Evolutionary conservation across 2,329 filamentous ascomycete genomes (phyloP).

Genomic region (Aspergillus neoniger): DNA sequence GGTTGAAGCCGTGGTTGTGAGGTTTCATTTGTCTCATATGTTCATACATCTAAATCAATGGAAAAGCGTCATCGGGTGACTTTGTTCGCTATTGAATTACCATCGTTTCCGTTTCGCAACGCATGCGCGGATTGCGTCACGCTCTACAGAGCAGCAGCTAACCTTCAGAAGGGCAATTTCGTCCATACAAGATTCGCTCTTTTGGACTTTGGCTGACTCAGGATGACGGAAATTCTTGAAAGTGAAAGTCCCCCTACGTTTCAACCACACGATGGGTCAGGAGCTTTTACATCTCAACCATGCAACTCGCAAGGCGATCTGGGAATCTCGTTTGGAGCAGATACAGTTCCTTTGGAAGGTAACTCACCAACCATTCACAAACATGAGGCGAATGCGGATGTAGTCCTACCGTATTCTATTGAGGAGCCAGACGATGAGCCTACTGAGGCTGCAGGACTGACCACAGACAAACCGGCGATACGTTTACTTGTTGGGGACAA

Average conservation of each 20-base stretch:
- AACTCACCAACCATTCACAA: not conserved
- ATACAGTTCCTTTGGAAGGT: conserved; percentile 4
- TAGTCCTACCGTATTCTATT: conserved; percentile 43
- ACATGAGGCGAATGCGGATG: conserved; percentile 23
- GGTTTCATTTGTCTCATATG: not conserved
- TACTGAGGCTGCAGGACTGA: not conserved
- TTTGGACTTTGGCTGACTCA: not conserved
- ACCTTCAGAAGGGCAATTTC: not conserved
- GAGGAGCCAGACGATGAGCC: conserved; percentile 39
- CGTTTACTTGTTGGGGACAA: not conserved
- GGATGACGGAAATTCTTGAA: conserved; percentile 3
- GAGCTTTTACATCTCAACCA: not conserved
- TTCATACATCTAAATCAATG: not conserved
- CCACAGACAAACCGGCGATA: not conserved
- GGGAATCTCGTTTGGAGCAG: not conserved
- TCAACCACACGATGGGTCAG: not conserved
- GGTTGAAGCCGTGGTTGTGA: not conserved
- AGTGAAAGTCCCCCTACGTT: not conserved
- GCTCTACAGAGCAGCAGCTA: not conserved
- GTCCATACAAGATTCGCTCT: not conserved
- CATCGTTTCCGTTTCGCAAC: not conserved
- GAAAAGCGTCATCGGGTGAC: not conserved
- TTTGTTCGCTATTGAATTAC: not conserved
- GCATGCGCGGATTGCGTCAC: not conserved
- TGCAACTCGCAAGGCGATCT: not conserved